phyloP scores from a whole-genome alignment of 2,329 filamentous ascomycete species.

The Paecilomyces sp. region DNA sequence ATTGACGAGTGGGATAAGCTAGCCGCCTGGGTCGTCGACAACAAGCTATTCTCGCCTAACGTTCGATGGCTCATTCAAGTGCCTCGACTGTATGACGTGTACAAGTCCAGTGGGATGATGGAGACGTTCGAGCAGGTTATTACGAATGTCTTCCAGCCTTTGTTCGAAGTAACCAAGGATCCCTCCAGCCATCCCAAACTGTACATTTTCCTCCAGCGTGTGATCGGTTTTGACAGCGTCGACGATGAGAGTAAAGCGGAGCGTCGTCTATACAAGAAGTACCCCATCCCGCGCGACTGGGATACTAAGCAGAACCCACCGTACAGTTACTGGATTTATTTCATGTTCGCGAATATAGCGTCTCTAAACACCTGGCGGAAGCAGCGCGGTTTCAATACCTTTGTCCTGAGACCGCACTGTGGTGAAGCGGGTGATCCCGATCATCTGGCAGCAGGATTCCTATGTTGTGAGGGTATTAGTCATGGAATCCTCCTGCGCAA shows the following conservation, averaged over 20 bases:
- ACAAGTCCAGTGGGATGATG: conserved; percentile 83
- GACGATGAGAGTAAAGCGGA: conserved; percentile 98
- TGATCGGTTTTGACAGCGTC: conserved; percentile 95
- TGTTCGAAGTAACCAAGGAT: conserved; percentile 90
- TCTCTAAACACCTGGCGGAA: conserved; percentile 90
- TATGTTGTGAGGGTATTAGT: conserved; percentile 95
- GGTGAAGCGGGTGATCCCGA: conserved; percentile 96
- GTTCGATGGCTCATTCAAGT: conserved; percentile 96
- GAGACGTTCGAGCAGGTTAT: conserved; percentile 85
- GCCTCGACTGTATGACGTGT: conserved; percentile 89
- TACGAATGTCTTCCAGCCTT: conserved; percentile 81
- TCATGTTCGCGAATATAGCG: conserved; percentile 86
- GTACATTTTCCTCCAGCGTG: conserved; percentile 87
- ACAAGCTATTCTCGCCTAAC: conserved; percentile 96
- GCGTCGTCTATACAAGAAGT: conserved; percentile 89
- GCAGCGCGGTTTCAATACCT: conserved; percentile 89
- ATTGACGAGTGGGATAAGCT: conserved; percentile 97
- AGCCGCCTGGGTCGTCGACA: conserved; percentile 94
- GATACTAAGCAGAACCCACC: conserved; percentile 90
- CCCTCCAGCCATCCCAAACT: conserved; percentile 84
- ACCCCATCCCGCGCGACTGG: conserved; percentile 84
- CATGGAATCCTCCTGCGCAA: conserved; percentile 90
- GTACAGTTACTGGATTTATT: conserved; percentile 99
- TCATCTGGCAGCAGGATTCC: conserved; percentile 81
- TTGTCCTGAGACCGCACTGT: conserved; percentile 86